Evolutionary conservation across 2,329 filamentous ascomycete genomes (phyloP).

Genomic region (Colletotrichum coccodes): DNA sequence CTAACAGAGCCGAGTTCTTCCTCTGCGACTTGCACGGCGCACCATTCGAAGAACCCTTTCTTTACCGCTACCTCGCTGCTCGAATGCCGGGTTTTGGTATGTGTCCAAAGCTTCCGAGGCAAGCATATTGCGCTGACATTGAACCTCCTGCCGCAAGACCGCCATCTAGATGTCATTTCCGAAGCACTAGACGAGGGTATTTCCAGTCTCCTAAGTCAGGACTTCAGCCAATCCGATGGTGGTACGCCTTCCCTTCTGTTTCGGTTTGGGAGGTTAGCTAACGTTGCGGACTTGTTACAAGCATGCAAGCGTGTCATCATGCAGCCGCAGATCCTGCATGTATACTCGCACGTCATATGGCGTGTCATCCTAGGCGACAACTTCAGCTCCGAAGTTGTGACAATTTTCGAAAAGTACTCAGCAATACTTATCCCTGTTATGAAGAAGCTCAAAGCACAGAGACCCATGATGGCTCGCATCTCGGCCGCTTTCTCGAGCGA

Average conservation of each 20-base stretch:
- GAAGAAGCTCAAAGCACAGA: constrained; percentile 24
- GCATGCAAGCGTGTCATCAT: constrained; percentile 13
- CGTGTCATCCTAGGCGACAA: constrained; percentile 8
- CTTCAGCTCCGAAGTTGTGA: constrained; percentile 12
- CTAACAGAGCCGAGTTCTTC: constrained; percentile 19
- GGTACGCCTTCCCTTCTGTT: neutral
- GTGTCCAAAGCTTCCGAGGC: neutral
- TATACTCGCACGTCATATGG: constrained; percentile 28
- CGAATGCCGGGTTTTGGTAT: constrained; percentile 26
- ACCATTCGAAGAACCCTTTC: constrained; percentile 21
- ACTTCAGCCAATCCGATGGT: neutral
- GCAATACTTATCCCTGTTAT: constrained; percentile 22
- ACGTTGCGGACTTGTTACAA: neutral
- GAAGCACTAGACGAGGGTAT: constrained; percentile 19
- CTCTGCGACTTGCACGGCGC: constrained; percentile 22
- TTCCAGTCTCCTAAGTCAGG: neutral
- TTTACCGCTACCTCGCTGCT: constrained; percentile 16
- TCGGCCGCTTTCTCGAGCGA: constrained; percentile 18
- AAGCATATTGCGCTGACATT: neutral
- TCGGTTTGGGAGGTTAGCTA: neutral
- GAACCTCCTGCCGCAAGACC: neutral
- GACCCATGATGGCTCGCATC: constrained; percentile 23
- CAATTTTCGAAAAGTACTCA: constrained; percentile 21
- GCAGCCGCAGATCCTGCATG: constrained; percentile 22
- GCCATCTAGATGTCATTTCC: constrained; percentile 23